Percentiles rank a stretch among this genome's conserved stretches.
phyloP scores from a whole-genome alignment of 805 yeast genomes.

The Danielia oregonensis region DNA sequence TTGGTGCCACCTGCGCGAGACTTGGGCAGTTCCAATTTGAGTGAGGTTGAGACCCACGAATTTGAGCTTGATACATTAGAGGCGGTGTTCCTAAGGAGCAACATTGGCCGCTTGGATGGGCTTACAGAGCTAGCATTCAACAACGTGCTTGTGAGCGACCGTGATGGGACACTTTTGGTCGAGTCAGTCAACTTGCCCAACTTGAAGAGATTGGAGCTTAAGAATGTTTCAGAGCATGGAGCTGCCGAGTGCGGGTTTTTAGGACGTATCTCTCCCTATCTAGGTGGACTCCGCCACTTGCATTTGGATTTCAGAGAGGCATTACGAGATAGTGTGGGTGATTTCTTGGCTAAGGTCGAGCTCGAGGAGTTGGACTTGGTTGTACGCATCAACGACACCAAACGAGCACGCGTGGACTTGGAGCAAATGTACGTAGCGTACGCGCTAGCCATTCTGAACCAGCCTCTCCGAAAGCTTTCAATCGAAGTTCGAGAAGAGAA shows the following conservation, averaged over 20 bases:
- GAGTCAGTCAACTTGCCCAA: slow-evolving; percentile 17
- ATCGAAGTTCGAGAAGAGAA: slow-evolving; percentile 40
- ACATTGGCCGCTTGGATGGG: slow-evolving; percentile 10
- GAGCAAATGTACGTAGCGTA: slow-evolving; percentile 11
- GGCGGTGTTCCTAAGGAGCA: slow-evolving; percentile 5
- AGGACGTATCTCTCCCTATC: slow-evolving; percentile 18
- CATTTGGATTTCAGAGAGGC: slow-evolving; percentile 41
- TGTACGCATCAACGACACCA: slow-evolving; percentile 38
- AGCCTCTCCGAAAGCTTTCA: slow-evolving; percentile 28
- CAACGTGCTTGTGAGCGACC: slow-evolving; percentile 19
- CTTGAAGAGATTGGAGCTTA: slow-evolving; percentile 27
- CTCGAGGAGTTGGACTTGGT: slow-evolving; percentile 38
- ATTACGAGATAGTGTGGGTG: slow-evolving; percentile 36
- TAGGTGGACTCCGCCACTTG: slow-evolving; percentile 24
- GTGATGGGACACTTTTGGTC: slow-evolving; percentile 19
- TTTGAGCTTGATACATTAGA: slow-evolving; percentile 2
- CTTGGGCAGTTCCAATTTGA: slow-evolving; percentile 1
- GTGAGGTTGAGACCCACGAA: slow-evolving; percentile 1
- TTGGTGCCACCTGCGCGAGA: slow-evolving; percentile 14
- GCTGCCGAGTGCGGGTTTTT: slow-evolving; percentile 21
- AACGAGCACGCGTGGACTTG: slow-evolving; percentile 4
- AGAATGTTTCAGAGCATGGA: slow-evolving; percentile 32
- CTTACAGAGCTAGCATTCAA: slow-evolving; percentile 21
- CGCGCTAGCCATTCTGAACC: slow-evolving; percentile 19
- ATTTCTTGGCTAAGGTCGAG: slow-evolving; percentile 23